Base-by-base conservation (phyloP, 495 filamentous ascomycete genomes). In the Penicillium taxi region DNA sequence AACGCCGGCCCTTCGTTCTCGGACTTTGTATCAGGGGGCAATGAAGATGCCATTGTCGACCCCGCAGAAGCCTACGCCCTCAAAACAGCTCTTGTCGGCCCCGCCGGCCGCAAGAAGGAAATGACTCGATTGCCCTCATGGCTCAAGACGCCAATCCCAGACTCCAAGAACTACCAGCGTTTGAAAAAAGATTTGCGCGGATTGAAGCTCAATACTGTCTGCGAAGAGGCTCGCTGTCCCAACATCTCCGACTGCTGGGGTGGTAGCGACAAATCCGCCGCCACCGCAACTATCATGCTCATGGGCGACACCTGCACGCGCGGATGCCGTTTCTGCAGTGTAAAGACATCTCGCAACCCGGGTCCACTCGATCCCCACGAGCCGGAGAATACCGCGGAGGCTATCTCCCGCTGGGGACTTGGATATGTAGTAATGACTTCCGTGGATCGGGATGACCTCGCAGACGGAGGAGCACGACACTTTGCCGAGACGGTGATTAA, bases 161-260 rank as follows among this genome's bases (percentile, higher is more conserved):
- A 74, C 21, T 75, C 80, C 16, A 78, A 84, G 42, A 89, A 93
- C 62, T 96, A 79, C 68, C 91, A 89, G 65, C 84, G 85, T 45
- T 88, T 98, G 57, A 94, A 94, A 69, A 75, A 80, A 31, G 91
- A 98, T 63, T 69, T 98, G 38, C 77, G 91, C 20, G 91, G 91
- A 3, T 67, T 98, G 38, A 81, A 81, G 35, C 66, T 98, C 23
- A 89, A 96, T 56, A 98, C 91, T 5, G 91, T 98, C 9, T 98
- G 91, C 59, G 91, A 98, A 64, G 93, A 98, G 65, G 91, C 91
- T 11, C 76, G 88, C 20, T 98, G 91, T 58, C 91, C 91, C 26
- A 98, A 98, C 58, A 96, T 98, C 34, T 86, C 81, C 44, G 87
- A 94, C 58, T 98, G 91, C 70, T 98, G 91, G 91, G 91, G 91